Evolutionary conservation across 768 basidiomycete genomes (phyloP).

Genomic region (Tylopilus plumbeoviolaceoides): DNA sequence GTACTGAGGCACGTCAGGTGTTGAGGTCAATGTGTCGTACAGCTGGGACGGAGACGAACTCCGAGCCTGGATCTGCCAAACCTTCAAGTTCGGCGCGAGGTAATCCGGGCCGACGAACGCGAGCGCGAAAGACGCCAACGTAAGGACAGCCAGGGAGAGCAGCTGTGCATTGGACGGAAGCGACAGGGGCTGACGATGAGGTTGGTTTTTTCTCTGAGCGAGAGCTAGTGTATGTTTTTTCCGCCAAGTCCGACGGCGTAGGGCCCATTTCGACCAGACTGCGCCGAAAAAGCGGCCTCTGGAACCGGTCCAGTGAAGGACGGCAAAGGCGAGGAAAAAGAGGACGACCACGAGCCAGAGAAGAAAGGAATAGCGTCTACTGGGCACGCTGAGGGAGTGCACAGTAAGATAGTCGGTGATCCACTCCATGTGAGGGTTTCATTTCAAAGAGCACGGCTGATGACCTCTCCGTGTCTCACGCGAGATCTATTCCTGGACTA

Average conservation of each 20-base stretch:
- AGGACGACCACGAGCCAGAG: conserved; percentile 53
- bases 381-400: conserved; percentile 49
- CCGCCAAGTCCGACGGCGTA: conserved; percentile 57
- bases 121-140: conserved; percentile 40
- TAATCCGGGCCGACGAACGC: conserved; percentile 67
- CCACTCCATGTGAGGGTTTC: conserved; percentile 38
- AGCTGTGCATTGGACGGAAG: conserved; percentile 66
- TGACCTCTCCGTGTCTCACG: no score
- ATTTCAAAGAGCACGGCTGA: not conserved
- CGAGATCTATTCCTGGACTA: no score
- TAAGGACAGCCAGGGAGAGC: conserved; percentile 43
- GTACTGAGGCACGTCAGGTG: conserved; percentile 44
- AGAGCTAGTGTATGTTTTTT: conserved; percentile 40
- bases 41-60: conserved; percentile 20
- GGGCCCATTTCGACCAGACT: conserved; percentile 53
- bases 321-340: conserved; percentile 37
- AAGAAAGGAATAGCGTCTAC: conserved; percentile 53
- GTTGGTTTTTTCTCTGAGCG: conserved; percentile 31
- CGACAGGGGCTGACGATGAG: conserved; percentile 40
- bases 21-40: conserved; percentile 32
- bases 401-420: conserved; percentile 53
- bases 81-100: conserved; percentile 45
- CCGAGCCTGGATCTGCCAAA: conserved; percentile 39
- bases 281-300: conserved; percentile 45
- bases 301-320: conserved; percentile 41